Conservation (phyloP, 306 rosid species). For the Trifolium subterraneum region DNA sequence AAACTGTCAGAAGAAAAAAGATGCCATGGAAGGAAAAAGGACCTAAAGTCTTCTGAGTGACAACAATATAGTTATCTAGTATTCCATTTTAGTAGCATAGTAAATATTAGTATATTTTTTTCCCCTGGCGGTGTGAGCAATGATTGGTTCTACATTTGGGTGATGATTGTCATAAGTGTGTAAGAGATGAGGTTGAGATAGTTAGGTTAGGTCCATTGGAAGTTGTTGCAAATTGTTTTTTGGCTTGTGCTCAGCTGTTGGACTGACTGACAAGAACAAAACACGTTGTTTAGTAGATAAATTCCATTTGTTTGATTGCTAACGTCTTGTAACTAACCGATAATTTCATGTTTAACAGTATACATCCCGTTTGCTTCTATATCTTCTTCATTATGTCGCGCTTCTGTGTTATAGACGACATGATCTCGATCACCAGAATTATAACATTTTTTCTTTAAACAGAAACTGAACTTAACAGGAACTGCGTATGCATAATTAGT, state of each 20-base stretch:
- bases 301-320: constrained; percentile 58
- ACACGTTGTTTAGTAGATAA: constrained; percentile 54
- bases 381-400: not conserved
- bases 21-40: constrained; percentile 97
- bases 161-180: constrained; percentile 60
- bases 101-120: constrained; percentile 57
- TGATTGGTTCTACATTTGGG: constrained; percentile 55
- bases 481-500: not conserved
- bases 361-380: constrained; percentile 1
- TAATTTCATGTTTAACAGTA: constrained; percentile 13
- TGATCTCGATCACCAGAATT: not conserved
- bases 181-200: constrained; percentile 73
- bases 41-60: constrained; percentile 61
- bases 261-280: constrained; percentile 66
- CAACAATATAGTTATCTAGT: constrained; percentile 56
- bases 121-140: constrained; percentile 83
- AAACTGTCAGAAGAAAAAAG: constrained; percentile 83
- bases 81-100: constrained; percentile 50
- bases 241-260: constrained; percentile 90
- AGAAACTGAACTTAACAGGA: not conserved
- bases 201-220: constrained; percentile 55
- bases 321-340: constrained; percentile 64
- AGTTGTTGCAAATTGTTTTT: constrained; percentile 55
- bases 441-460: not conserved
- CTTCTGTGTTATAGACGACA: not conserved